A percentile compares a stretch with the other conserved stretches of the same genome.
These are phyloP conservation scores for Pleurozium schreberi DNA, from an alignment of 225 moss, liverwort and hornwort species.

Conservation along the genomic window DNA sequence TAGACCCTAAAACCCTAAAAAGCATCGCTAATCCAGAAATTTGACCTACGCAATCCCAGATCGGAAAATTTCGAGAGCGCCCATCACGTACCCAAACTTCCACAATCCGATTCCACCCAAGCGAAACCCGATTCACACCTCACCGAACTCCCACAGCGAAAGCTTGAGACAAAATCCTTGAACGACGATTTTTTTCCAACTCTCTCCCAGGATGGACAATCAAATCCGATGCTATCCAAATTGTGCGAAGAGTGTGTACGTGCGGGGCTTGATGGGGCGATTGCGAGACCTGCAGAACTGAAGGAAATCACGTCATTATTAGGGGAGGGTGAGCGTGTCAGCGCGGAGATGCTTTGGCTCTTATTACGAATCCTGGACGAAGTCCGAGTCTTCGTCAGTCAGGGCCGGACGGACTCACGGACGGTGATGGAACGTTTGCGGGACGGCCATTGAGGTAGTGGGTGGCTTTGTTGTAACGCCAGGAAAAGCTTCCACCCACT, in stretches of 20 bases:
- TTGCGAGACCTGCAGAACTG: background rate
- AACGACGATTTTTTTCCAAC: background rate
- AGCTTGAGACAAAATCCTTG: background rate
- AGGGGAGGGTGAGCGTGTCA: background rate
- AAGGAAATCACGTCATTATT: background rate
- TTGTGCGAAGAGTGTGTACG: background rate
- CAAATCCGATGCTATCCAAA: background rate
- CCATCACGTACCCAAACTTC: background rate
- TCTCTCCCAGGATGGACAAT: background rate
- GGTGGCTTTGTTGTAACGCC: background rate
- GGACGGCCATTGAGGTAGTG: too few species aligned
- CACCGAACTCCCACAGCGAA: background rate
- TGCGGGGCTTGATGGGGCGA: background rate
- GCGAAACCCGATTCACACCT: background rate
- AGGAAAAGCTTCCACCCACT: background rate
- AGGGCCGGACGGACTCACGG: background rate
- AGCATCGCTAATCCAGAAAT: background rate
- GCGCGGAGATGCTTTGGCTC: background rate
- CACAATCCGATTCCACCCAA: background rate
- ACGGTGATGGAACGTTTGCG: background rate
- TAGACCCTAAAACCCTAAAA: background rate
- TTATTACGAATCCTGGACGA: background rate
- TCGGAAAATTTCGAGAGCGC: background rate
- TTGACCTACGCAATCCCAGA: background rate
- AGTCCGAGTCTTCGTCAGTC: background rate